Evolutionary conservation across 2,329 filamentous ascomycete species (phyloP), one percentile per base, ranked within the genome.

Genomic region (Coleophoma crateriformis): DNA sequence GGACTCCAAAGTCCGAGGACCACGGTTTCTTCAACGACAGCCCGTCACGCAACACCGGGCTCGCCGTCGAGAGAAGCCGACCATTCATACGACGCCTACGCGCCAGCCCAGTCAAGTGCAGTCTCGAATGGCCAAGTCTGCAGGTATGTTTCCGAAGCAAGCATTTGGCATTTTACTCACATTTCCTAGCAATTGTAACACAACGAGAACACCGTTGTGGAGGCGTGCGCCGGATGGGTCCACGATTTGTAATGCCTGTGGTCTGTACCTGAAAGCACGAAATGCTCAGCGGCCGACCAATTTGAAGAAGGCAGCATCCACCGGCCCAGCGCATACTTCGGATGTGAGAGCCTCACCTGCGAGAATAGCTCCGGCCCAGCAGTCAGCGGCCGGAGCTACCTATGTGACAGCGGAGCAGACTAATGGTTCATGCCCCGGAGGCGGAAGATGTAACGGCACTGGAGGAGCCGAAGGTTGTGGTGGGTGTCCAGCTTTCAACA

Each of bases 241-340:
- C 48, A 96, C 90, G 27, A 97, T 99, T 52, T 99, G 94, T 72
- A 99, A 99, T 70, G 94, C 94, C 6, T 99, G 94, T 64, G 94
- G 94, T 39, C 77, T 99, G 14, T 99, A 99, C 67, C 76, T 89
- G 54, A 97, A 97, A 68, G 91, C 92, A 10, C 83, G 94, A 58
- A 97, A 97, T 65, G 87, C 92, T 54, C 84, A 89, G 59, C 83
- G 94, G 46, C 94, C 94, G 13, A 94, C 90, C 7, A 96, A 90
- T 61, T 73, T 96, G 50, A 96, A 95, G 71, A 86, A 90, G 53
- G 82, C 87, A 11, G 78, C 82, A 4, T 68, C 77, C 22, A 68
- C 79, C 5, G 33, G 55, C 13, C 49, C 58, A 7, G 60, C 58
- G 7, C 59, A 59, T 47, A 52, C 49, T 33, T 50, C 58, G 20